Percentiles rank a stretch among this genome's conserved stretches.
phyloP scores from a whole-genome alignment of 2,329 filamentous ascomycete species.

The Trichophyton rubrum region DNA sequence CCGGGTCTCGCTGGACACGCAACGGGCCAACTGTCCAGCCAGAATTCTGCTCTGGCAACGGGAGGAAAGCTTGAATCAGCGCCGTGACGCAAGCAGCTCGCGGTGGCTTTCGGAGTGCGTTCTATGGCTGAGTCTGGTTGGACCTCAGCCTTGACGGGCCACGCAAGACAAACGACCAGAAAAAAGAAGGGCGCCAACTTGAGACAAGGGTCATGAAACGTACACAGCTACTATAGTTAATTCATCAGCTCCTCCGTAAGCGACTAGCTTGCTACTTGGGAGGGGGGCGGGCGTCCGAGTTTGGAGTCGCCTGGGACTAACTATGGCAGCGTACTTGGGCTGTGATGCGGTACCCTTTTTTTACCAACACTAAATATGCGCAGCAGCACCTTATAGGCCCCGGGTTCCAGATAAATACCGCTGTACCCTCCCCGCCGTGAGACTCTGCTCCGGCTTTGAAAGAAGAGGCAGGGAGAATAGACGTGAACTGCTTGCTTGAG shows the following conservation, averaged over 20 bases:
- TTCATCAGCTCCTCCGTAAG: not conserved
- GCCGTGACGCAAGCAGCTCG: not conserved
- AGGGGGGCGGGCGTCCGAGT: not conserved
- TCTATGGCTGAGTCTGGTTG: not conserved
- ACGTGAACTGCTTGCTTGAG: not conserved
- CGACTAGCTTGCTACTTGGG: not conserved
- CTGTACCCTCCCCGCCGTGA: not conserved
- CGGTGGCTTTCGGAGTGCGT: not conserved
- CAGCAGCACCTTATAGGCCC: too few relatives aligned
- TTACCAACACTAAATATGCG: not conserved
- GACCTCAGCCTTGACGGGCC: not conserved
- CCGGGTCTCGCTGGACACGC: not conserved
- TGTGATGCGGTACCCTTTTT: not conserved
- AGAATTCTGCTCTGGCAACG: not conserved
- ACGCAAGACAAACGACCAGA: not conserved
- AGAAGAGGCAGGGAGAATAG: not conserved
- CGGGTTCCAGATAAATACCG: not conserved
- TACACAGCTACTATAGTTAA: not conserved
- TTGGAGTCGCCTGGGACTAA: not conserved
- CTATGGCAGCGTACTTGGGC: not conserved
- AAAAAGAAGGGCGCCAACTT: not conserved
- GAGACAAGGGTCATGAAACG: not conserved
- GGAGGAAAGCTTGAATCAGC: not conserved
- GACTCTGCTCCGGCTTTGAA: not conserved
- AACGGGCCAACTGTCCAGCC: not conserved